Conservation (phyloP, 306 rosid species). For the Chamaecrista fasciculata region DNA sequence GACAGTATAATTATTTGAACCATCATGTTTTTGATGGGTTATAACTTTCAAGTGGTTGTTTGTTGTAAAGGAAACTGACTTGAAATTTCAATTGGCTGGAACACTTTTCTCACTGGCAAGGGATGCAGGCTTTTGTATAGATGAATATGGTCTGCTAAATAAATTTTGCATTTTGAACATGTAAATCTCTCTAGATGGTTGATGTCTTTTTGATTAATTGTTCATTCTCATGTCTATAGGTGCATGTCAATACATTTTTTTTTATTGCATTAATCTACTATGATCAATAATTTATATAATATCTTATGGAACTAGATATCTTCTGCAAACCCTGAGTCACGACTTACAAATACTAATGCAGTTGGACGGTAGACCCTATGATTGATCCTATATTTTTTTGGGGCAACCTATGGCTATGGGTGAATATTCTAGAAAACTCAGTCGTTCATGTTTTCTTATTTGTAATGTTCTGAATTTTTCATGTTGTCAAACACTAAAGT, state of each 20-base stretch:
- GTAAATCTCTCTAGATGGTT: slow-evolving; percentile 18
- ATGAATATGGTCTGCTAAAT: slow-evolving; percentile 15
- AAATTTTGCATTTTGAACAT: slow-evolving; percentile 17
- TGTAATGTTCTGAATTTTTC: slow-evolving; percentile 26
- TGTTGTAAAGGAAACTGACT: slow-evolving; percentile 24
- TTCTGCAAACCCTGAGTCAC: slow-evolving; percentile 18
- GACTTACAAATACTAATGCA: slow-evolving; percentile 13
- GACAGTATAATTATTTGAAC: slow-evolving; percentile 17
- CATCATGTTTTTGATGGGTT: slow-evolving; percentile 1
- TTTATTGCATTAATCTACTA: not conserved
- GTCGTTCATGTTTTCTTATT: slow-evolving; percentile 14
- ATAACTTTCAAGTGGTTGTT: slow-evolving; percentile 16
- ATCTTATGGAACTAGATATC: slow-evolving; percentile 23
- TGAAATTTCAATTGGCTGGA: slow-evolving; percentile 20
- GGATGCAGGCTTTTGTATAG: slow-evolving; percentile 18
- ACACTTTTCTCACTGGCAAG: slow-evolving; percentile 19
- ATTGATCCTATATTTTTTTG: slow-evolving; percentile 25
- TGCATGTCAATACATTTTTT: slow-evolving; percentile 12
- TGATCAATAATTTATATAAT: slow-evolving; percentile 12
- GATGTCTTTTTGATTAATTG: slow-evolving; percentile 6
- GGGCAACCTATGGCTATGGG: slow-evolving; percentile 16
- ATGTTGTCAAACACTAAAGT: slow-evolving; percentile 29
- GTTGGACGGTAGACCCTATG: slow-evolving; percentile 7
- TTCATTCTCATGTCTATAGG: slow-evolving; percentile 11
- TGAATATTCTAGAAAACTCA: slow-evolving; percentile 24